Percentiles rank a stretch among this genome's conserved stretches.
phyloP scores from a whole-genome alignment of 179 eudicot species.

The Spergularia azorica region DNA sequence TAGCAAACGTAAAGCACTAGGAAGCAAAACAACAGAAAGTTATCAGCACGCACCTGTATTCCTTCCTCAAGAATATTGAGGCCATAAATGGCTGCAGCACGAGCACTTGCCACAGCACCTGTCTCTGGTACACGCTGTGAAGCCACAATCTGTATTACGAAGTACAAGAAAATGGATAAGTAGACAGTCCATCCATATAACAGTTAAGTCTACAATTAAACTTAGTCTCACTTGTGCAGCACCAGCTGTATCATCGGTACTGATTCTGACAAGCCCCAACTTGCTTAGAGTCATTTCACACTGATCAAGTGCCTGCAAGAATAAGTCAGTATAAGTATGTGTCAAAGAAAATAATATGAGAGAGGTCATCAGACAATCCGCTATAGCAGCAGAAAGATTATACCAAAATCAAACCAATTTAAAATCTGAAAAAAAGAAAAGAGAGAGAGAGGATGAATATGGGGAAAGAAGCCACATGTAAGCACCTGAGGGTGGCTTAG shows the following conservation, averaged over 20 bases:
- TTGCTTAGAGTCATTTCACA: slow-evolving; percentile 66
- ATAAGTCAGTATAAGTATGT: slow-evolving; percentile 1
- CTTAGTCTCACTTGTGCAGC: slow-evolving; percentile 79
- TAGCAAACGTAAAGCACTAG: neutral
- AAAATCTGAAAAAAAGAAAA: no score
- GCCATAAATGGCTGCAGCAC: slow-evolving; percentile 91
- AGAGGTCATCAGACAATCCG: neutral
- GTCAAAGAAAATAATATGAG: neutral
- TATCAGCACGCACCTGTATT: slow-evolving; percentile 56
- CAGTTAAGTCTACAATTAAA: neutral
- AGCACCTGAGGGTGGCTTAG: slow-evolving; percentile 95
- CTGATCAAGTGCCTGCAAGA: slow-evolving; percentile 86
- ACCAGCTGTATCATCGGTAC: slow-evolving; percentile 82
- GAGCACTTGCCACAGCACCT: slow-evolving; percentile 93
- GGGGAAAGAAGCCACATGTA: neutral
- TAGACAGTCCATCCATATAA: slow-evolving; percentile 4
- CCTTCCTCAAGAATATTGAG: slow-evolving; percentile 76
- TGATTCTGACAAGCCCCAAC: slow-evolving; percentile 69
- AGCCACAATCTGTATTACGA: slow-evolving; percentile 58
- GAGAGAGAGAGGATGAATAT: no score
- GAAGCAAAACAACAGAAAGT: neutral
- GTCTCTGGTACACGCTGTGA: slow-evolving; percentile 70
- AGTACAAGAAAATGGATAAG: neutral
- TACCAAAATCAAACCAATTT: neutral
- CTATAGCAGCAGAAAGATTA: neutral